Evolutionary conservation across 2,329 filamentous ascomycete species (phyloP), one percentile per base, ranked within the genome.

Genomic region (Aspergillus ruber): DNA sequence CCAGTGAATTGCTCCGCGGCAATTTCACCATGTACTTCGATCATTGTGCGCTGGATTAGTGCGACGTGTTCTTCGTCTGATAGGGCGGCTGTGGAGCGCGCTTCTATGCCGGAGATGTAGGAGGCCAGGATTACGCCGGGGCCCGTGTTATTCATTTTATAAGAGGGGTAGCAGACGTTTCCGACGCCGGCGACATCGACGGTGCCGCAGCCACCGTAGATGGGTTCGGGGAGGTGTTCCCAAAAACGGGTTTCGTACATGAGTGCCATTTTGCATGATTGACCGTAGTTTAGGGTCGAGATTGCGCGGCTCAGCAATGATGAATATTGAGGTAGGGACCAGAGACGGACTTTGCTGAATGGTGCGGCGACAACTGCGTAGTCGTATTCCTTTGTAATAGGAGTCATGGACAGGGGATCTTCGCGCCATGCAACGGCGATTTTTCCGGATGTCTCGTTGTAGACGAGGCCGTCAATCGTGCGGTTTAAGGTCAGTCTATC

Each of bases 211-310:
- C 82, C 80, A 10, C 85, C 84, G 50, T 79, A 73, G 61, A 88
- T 87, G 4, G 79, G 76, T 1, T 70, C 62, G 2, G 66, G 61
- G 7, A 77, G 63, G 48, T 79, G 72, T 51, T 80, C 77, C 77
- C 77, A 80, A 67, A 80, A 80, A 1, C 85, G 80, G 0, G 83
- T 81, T 48, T 77, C 72, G 70, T 85, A 88, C 63, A 85, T 82
- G 2, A 88, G 75, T 0, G 83, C 80, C 0, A 88, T 76, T 61
- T 80, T 79, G 60, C 76, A 79, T 1, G 69, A 65, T 20, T 71
- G 73, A 20, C 69, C 59, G 60, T 79, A 79, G 53, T 77, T 76
- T 49, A 79, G 67, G 1, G 65, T 65, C 20, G 55, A 61, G 55
- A 79, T 78, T 5, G 76, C 75, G 9, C 72, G 73, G 36, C 62